Conservation (phyloP, 805 yeast genomes). For the Candida piceae region DNA sequence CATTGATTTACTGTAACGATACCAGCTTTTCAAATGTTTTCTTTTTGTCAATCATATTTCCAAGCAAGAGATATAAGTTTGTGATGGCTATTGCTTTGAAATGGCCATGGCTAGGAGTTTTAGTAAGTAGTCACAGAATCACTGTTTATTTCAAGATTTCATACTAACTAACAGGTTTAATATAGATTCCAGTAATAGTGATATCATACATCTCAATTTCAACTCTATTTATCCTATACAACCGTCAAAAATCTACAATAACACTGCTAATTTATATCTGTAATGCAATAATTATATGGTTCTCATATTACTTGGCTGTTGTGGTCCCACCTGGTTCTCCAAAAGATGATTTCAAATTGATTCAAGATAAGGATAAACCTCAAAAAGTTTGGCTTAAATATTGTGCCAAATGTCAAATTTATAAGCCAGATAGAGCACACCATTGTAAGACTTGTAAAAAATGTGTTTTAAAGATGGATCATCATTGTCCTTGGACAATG, state of each 20-base stretch:
- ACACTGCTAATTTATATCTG: slow-evolving; percentile 60
- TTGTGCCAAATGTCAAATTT: slow-evolving; percentile 66
- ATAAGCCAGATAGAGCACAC: slow-evolving; percentile 80
- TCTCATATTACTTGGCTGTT: slow-evolving; percentile 71
- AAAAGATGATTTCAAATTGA: slow-evolving; percentile 40
- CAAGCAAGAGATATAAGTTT: neutral
- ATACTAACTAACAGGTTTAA: neutral
- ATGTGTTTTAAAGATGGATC: slow-evolving; percentile 89
- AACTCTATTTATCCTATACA: too few species aligned
- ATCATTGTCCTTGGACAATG: slow-evolving; percentile 91
- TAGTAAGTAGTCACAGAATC: too few species aligned
- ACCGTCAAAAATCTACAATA: too few species aligned
- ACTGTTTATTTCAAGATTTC: neutral
- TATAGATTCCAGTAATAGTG: slow-evolving; percentile 11
- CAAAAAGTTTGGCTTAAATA: slow-evolving; percentile 50
- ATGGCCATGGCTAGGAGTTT: slow-evolving; percentile 21
- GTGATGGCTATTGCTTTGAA: slow-evolving; percentile 1
- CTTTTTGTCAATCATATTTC: neutral
- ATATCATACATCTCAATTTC: too few species aligned
- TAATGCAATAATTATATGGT: slow-evolving; percentile 66
- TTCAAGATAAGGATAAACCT: slow-evolving; percentile 7
- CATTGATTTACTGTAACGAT: too few species aligned
- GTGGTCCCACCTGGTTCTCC: slow-evolving; percentile 64
- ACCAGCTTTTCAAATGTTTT: too few species aligned
- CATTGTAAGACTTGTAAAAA: slow-evolving; percentile 75